These are phyloP conservation scores for Podospora sp. DNA, from an alignment of 495 filamentous ascomycete species.

Conservation along the genomic window DNA sequence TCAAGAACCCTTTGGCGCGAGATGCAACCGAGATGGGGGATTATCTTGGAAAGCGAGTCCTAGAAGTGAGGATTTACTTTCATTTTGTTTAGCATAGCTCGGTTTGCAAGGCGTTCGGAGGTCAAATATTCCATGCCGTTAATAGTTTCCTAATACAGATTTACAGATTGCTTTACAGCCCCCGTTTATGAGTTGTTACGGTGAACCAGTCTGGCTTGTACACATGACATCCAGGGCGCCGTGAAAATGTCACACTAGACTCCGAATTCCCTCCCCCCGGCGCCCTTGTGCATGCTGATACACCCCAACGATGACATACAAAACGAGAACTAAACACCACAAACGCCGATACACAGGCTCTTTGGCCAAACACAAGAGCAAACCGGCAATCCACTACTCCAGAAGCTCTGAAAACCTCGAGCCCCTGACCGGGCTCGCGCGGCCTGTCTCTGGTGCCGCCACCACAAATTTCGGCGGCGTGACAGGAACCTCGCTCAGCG, in stretches of 20 bases:
- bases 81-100: conserved; percentile 10
- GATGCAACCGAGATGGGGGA: too few species aligned
- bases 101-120: conserved; percentile 10
- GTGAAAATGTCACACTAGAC: too few species aligned
- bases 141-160: not conserved
- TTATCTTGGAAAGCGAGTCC: not conserved
- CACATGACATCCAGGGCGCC: too few species aligned
- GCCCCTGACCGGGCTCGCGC: conserved; percentile 47
- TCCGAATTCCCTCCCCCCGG: not conserved
- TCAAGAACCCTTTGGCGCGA: not conserved
- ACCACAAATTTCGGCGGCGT: conserved; percentile 21
- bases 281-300: not conserved
- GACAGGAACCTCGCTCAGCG: conserved; percentile 18
- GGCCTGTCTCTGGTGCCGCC: conserved; percentile 14
- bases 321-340: not conserved
- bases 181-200: not conserved
- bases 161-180: not conserved
- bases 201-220: too few species aligned
- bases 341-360: not conserved
- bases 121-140: not conserved
- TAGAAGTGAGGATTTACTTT: not conserved
- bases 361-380: not conserved
- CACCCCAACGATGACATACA: not conserved
- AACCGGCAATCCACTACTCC: not conserved
- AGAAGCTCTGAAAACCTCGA: conserved; percentile 25